Percentiles rank a stretch among this genome's conserved stretches.
Conservation (phyloP, 164 flowering plant species). For the Vitis amurensis region DNA sequence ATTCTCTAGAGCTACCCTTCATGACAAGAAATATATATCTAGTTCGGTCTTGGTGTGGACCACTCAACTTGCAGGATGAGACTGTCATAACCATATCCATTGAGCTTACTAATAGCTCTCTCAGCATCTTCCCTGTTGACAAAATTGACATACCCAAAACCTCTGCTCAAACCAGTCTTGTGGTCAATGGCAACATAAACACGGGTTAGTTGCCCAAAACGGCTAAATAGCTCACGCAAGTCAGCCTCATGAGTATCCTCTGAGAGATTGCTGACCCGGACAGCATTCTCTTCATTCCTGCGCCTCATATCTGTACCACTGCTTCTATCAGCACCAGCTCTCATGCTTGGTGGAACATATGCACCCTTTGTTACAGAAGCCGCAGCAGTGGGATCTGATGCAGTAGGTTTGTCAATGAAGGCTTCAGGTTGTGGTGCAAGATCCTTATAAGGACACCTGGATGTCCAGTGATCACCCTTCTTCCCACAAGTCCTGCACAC, state of each 20-base stretch:
- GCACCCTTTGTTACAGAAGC: slow-evolving; percentile 41
- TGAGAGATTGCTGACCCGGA: slow-evolving; percentile 58
- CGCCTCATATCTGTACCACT: slow-evolving; percentile 25
- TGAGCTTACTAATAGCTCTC: slow-evolving; percentile 61
- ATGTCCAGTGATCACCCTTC: slow-evolving; percentile 86
- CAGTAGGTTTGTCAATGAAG: slow-evolving; percentile 54
- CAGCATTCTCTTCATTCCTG: slow-evolving; percentile 57
- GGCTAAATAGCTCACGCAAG: slow-evolving; percentile 53
- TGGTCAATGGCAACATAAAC: slow-evolving; percentile 52
- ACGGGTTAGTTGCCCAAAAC: slow-evolving; percentile 50
- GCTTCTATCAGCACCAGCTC: slow-evolving; percentile 24
- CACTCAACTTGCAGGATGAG: slow-evolving; percentile 74
- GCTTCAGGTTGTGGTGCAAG: slow-evolving; percentile 47
- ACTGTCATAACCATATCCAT: slow-evolving; percentile 77
- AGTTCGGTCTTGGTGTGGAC: slow-evolving; percentile 60
- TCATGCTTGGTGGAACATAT: slow-evolving; percentile 54
- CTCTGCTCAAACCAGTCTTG: slow-evolving; percentile 53
- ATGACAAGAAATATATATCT: slow-evolving; percentile 10
- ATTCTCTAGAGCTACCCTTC: no score
- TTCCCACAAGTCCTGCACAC: slow-evolving; percentile 81
- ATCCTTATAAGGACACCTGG: slow-evolving; percentile 77
- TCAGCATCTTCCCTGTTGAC: slow-evolving; percentile 58
- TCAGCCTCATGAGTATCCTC: slow-evolving; percentile 65
- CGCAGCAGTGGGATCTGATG: slow-evolving; percentile 31
- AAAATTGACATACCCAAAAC: slow-evolving; percentile 58